Conservation (phyloP, 495 filamentous ascomycete species). For the Podospora conica region DNA sequence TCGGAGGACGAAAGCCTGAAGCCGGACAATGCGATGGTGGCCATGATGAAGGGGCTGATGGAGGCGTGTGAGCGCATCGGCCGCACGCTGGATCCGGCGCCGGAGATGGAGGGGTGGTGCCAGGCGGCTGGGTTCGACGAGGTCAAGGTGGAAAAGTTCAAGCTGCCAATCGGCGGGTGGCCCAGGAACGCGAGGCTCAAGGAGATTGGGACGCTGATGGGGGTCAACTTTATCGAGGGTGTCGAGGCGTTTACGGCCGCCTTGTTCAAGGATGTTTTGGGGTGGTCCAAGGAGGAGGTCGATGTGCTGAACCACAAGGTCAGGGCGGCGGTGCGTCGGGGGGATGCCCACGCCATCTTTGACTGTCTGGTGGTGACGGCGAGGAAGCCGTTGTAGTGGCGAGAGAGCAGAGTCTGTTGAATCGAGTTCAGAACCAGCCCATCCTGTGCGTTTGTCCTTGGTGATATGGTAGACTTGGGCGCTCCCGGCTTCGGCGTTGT, state of each 20-base stretch:
- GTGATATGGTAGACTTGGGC: no score
- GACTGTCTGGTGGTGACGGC: conserved; percentile 19
- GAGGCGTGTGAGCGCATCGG: conserved; percentile 30
- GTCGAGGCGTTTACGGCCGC: conserved; percentile 27
- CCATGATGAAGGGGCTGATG: conserved; percentile 31
- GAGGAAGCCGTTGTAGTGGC: conserved; percentile 13
- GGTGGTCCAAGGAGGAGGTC: conserved; percentile 31
- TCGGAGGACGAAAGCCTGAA: conserved; percentile 34
- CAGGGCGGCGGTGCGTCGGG: conserved; percentile 18
- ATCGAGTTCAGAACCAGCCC: not conserved
- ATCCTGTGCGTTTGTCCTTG: not conserved
- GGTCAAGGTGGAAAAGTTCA: conserved; percentile 27
- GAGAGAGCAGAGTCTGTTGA: not conserved
- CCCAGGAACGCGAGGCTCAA: conserved; percentile 41
- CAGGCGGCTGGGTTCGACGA: conserved; percentile 34
- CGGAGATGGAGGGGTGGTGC: conserved; percentile 21
- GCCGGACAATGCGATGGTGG: conserved; percentile 30
- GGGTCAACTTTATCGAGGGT: conserved; percentile 28
- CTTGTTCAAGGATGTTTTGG: conserved; percentile 27
- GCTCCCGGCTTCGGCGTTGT: no score
- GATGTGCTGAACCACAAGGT: conserved; percentile 23
- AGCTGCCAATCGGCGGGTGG: conserved; percentile 40
- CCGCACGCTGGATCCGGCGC: conserved; percentile 15
- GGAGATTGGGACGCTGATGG: conserved; percentile 40
- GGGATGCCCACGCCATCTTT: conserved; percentile 20